These are phyloP conservation scores for Puccinia novopanici DNA, from an alignment of 1,284 basidiomycete genomes.

Conservation along the genomic window DNA sequence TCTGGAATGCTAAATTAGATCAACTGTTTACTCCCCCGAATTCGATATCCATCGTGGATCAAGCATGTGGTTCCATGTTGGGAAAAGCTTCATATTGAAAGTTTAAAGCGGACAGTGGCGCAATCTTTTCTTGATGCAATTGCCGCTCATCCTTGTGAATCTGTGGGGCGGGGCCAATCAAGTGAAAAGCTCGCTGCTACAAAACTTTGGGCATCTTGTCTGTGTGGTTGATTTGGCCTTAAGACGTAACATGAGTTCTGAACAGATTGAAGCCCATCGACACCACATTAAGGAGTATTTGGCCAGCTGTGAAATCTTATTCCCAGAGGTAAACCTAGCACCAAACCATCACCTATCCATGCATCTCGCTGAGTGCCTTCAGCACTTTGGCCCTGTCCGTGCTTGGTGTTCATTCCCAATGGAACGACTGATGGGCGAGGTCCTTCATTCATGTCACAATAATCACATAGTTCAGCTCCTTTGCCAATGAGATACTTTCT, in stretches of 20 bases:
- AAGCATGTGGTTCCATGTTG: conserved; percentile 24
- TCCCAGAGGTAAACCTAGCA: conserved; percentile 12
- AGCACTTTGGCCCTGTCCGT: conserved; percentile 11
- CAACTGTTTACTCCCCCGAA: conserved; percentile 21
- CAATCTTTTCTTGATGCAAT: conserved; percentile 29
- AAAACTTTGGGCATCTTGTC: conserved; percentile 45
- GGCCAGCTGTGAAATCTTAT: conserved; percentile 20
- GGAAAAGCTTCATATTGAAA: conserved; percentile 41
- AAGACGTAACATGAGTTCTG: conserved; percentile 10
- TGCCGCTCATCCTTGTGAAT: conserved; percentile 25
- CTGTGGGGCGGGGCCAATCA: background rate
- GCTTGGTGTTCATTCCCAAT: conserved; percentile 44
- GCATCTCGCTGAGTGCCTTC: background rate
- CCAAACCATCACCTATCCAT: conserved; percentile 44
- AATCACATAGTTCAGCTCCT: background rate
- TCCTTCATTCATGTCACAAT: conserved; percentile 28
- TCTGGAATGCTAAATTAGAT: background rate
- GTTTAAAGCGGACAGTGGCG: conserved; percentile 52
- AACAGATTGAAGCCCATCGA: background rate
- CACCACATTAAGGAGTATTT: conserved; percentile 31
- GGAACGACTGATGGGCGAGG: conserved; percentile 27
- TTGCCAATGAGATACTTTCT: background rate
- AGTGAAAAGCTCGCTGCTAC: conserved; percentile 15
- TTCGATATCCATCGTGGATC: conserved; percentile 34
- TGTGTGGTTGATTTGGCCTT: conserved; percentile 28